Base-by-base conservation (phyloP, 208 protist species). In the Acanthamoeba polyphaga region DNA sequence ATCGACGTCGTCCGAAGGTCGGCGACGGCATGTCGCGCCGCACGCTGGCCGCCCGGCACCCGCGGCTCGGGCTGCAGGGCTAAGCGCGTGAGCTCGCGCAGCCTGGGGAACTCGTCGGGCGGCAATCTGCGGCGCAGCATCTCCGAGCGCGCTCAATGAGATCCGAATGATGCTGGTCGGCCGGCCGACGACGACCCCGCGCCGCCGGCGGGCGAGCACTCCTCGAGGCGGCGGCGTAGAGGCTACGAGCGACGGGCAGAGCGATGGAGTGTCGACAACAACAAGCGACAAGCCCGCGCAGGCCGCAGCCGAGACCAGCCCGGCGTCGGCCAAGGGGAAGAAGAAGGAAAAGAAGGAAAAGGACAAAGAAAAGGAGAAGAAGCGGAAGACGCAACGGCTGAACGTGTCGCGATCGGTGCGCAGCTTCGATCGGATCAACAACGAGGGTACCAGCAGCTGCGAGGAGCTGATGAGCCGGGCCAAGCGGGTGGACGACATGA, bases 61-160 rank as follows among this genome's bases (percentile, higher is more conserved):
- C 74, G 74, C 17, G 32, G 74, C 74, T 84, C 15, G 38, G 74
- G 7, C 15, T 55, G 34, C 74, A 53, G 43, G 74, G 74, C 74
- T n/a, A 84, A 84, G 74, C 74, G 74, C 6, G 74, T 84, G 74
- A 84, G 74, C 74, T 84, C 74, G 32, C 74, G 74, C 29, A 84
- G 38, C 32, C 74, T 84, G 27, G 34, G 29, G 3, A 22, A 84
- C 27, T n/a, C n/a, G 19, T 60, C 55, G 55, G 55, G 55, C 9
- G 55, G 55, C 19, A 60, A 87, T 4, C 78, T 87, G 46, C 38
- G 78, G 34, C 78, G 78, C 6, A 87, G 78, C 78, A 53, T 87
- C 6, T 87, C 78, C 24, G 78, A 87, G 78, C 13, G 51, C 15
- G 24, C 8, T 49, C 22, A 87, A 87, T 49, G 78, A 53, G 15